Evolutionary conservation across 2,329 filamentous ascomycete genomes (phyloP), one percentile per base, ranked within the genome.

Genomic region (Alternaria triticina): DNA sequence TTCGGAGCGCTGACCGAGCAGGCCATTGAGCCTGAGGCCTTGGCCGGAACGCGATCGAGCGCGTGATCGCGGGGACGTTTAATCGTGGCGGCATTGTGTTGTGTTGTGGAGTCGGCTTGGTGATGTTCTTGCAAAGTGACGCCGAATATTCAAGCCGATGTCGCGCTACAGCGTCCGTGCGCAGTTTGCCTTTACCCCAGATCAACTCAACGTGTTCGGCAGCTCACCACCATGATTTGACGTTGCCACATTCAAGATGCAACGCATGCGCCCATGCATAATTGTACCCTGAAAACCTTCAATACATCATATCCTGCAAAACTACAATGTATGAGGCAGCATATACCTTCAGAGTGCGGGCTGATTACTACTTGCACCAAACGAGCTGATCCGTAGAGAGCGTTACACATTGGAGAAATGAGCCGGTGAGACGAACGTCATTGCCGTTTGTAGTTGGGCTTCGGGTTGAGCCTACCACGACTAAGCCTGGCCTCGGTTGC

Each of bases 41-140:
- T 2, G 77, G 69, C 23, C 77, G 68, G 59, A 76, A 75, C 8
- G 76, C 71, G 57, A 81, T 77, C 59, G 74, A 65, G 59, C 77
- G 69, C 54, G 77, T 57, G 28, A 79, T 64, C 1, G 70, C 61
- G 44, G 76, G 66, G 54, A 80, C 27, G 47, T 73, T 79, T 54
- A 80, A 69, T 76, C 78, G 75, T 56, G 79, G 79, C 63, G 79
- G 77, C 79, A 81, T 81, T 17, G 57, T 74, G 69, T 44, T 45
- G 63, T 66, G 68, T 65, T 65, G 62, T 68, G 66, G 54, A 13
- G 59, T 55, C 60, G 47, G 54, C 5, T 60, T 63, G 56, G 58
- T 45, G 54, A 59, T 49, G 58, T 61, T 43, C 54, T 62, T 33
- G 49, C 49, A 70, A 71, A 70, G 70, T 69, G 67, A 71, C 68